Percentiles rank a stretch among this genome's conserved stretches.
Evolutionary conservation across 2,329 filamentous ascomycete genomes (phyloP).

Genomic region (Apiospora aurea): DNA sequence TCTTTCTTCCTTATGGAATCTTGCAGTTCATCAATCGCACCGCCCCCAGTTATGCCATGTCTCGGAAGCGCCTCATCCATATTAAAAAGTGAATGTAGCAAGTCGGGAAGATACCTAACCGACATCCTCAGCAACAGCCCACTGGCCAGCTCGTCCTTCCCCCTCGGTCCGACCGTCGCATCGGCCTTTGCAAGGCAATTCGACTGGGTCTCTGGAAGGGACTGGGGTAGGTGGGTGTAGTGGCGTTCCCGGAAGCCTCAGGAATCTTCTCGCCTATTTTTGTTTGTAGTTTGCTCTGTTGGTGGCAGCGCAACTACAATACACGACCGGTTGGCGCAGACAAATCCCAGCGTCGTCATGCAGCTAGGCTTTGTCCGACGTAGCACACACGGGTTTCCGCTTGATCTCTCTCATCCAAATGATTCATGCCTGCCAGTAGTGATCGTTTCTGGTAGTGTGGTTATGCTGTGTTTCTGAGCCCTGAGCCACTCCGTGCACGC

Average conservation of each 20-base stretch:
- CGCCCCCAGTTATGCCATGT: neutral
- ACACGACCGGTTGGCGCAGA: neutral
- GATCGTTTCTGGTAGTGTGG: neutral
- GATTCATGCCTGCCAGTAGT: neutral
- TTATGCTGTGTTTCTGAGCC: neutral
- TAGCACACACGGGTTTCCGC: neutral
- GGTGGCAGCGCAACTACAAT: neutral
- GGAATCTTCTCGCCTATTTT: neutral
- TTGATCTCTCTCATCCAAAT: neutral
- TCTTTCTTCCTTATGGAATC: neutral
- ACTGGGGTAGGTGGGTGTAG: neutral
- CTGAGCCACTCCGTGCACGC: neutral
- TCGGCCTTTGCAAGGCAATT: neutral
- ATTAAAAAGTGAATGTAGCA: neutral
- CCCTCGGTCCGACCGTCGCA: neutral
- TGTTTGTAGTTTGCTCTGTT: conserved; percentile 21
- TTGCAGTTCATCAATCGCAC: neutral
- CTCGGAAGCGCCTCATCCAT: conserved; percentile 19
- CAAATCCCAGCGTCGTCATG: neutral
- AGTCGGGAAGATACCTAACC: neutral
- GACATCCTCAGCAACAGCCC: neutral
- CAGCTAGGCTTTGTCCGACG: neutral
- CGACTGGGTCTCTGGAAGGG: neutral
- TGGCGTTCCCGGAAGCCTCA: conserved; percentile 7
- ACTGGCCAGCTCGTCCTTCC: neutral